These are phyloP conservation scores for Suhomyces sp. DNA, from an alignment of 805 yeast species.

Conservation along the genomic window DNA sequence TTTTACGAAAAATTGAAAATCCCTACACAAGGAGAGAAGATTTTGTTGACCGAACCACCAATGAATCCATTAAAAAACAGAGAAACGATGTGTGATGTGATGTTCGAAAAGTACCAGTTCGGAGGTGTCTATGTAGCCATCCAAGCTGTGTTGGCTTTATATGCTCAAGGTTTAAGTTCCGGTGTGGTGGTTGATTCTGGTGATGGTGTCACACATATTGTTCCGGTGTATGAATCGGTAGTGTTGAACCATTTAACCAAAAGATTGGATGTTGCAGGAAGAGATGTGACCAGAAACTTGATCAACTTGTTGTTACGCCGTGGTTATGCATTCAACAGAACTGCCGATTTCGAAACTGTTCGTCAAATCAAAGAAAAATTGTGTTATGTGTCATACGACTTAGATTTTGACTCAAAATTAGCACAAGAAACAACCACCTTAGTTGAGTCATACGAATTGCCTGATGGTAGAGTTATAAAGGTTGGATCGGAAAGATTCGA, in stretches of 20 bases:
- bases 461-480: slow-evolving; percentile 93
- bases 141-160: slow-evolving; percentile 96
- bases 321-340: slow-evolving; percentile 97
- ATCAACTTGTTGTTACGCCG: slow-evolving; percentile 88
- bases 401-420: slow-evolving; percentile 81
- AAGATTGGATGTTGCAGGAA: slow-evolving; percentile 94
- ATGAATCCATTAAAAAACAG: slow-evolving; percentile 92
- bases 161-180: slow-evolving; percentile 93
- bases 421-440: slow-evolving; percentile 94
- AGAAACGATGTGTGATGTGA: slow-evolving; percentile 86
- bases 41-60: slow-evolving; percentile 94
- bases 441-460: slow-evolving; percentile 88
- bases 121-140: slow-evolving; percentile 94
- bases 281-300: slow-evolving; percentile 96
- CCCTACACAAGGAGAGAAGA: slow-evolving; percentile 71
- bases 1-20: slow-evolving; percentile 87
- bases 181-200: slow-evolving; percentile 99
- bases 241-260: slow-evolving; percentile 93
- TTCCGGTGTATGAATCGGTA: slow-evolving; percentile 95
- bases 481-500: slow-evolving; percentile 95
- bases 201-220: slow-evolving; percentile 98
- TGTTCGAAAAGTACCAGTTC: slow-evolving; percentile 88
- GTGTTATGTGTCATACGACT: slow-evolving; percentile 92
- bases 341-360: slow-evolving; percentile 98
- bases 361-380: slow-evolving; percentile 96